These are phyloP conservation scores for Aspergillus baeticus DNA, from an alignment of 495 filamentous ascomycete genomes.

Conservation along the genomic window DNA sequence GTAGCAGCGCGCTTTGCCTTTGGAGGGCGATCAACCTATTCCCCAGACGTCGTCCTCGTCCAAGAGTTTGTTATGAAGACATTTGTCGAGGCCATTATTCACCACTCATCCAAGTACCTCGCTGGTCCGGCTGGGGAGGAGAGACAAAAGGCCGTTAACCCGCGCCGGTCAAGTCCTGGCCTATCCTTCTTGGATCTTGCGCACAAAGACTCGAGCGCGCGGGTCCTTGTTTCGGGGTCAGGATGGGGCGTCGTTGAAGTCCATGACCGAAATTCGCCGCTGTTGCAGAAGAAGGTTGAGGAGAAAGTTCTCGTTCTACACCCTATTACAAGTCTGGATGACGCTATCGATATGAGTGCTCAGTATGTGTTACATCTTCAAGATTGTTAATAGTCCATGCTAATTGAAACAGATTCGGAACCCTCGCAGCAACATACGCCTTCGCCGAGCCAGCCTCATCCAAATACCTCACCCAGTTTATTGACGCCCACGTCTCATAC, in stretches of 20 bases:
- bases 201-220: conserved; percentile 20
- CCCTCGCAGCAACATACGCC: conserved; percentile 46
- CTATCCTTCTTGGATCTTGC: conserved; percentile 23
- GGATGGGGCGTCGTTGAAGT: conserved; percentile 34
- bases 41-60: conserved; percentile 54
- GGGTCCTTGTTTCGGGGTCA: conserved; percentile 28
- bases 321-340: conserved; percentile 39
- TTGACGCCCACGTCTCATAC: conserved; percentile 43
- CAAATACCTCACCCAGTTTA: conserved; percentile 54
- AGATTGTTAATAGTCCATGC: neutral
- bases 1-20: conserved; percentile 49
- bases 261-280: conserved; percentile 27
- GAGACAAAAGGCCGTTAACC: conserved; percentile 12
- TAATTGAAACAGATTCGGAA: conserved; percentile 17
- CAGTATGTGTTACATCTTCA: conserved; percentile 15
- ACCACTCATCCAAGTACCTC: conserved; percentile 33
- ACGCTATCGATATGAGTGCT: conserved; percentile 43
- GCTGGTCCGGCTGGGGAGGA: conserved; percentile 29
- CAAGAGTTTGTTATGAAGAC: conserved; percentile 54
- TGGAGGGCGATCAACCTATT: conserved; percentile 49
- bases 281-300: conserved; percentile 29
- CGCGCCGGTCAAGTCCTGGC: conserved; percentile 14
- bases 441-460: conserved; percentile 46
- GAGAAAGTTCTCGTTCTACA: conserved; percentile 37
- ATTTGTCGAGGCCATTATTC: conserved; percentile 45